phyloP scores from a whole-genome alignment of 176 grass and related monocot genomes.

The Avena insularis region DNA sequence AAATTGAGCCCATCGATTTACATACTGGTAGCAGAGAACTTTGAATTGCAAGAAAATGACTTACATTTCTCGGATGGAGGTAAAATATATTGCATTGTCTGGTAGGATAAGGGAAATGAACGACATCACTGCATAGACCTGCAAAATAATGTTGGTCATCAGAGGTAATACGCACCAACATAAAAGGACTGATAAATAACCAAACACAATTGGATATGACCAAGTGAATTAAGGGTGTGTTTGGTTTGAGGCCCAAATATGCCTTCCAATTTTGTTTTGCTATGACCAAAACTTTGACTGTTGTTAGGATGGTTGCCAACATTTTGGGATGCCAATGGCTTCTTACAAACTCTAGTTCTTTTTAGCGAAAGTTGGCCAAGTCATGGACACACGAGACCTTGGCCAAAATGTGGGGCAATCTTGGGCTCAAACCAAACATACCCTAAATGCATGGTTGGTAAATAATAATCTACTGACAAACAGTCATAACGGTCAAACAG shows the following conservation, averaged over 20 bases:
- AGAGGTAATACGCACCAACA: background rate
- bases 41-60: conserved; percentile 31
- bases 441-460: background rate
- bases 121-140: conserved; percentile 99
- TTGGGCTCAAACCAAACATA: background rate
- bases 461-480: background rate
- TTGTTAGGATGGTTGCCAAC: background rate
- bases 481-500: background rate
- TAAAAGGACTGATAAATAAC: background rate
- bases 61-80: conserved; percentile 96
- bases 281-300: background rate
- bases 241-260: background rate
- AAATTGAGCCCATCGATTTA: background rate
- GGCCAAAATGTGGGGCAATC: background rate
- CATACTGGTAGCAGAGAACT: background rate
- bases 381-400: background rate
- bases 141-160: conserved; percentile 8
- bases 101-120: conserved; percentile 83
- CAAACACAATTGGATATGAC: background rate
- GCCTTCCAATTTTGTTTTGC: background rate
- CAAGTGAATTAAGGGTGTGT: background rate
- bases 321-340: background rate
- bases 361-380: background rate
- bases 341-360: background rate
- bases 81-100: conserved; percentile 80